Evolutionary conservation across 2,329 filamentous ascomycete genomes (phyloP), one percentile per base, ranked within the genome.

Genomic region (Colletotrichum sp.): DNA sequence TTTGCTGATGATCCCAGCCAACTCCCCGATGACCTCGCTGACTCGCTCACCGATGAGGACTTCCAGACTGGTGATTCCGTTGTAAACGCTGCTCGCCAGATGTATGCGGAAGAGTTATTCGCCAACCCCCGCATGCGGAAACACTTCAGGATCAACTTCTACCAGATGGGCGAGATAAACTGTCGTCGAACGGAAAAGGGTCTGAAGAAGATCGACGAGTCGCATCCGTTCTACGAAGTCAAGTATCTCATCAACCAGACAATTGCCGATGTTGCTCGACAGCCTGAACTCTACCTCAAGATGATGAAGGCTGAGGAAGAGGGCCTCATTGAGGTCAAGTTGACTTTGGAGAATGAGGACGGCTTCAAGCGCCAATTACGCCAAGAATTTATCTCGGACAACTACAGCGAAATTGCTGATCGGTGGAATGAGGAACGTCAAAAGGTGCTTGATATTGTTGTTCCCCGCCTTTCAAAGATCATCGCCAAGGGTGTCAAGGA

Each of bases 251-350:
- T 95, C 78, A 96, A 97, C 80, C 96, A 98, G 84, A 95, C 95
- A 9, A 94, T 98, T 77, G 88, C 89, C 57, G 94, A 97, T 79
- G 91, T 99, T 75, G 94, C 95, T 4, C 92, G 93, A 68, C 93
- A 95, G 69, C 97, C 97, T 2, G 96, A 98, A 78, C 89, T 98
- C 30, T 99, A 97, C 83, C 87, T 99, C 72, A 96, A 98, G 86
- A 99, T 99, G 97, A 92, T 99, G 84, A 98, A 96, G 83, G 97
- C 97, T 3, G 97, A 99, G 84, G 94, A 97, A 81, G 97, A 99
- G 83, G 96, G 96, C 4, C 88, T 99, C 2, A 91, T 99, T 16
- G 95, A 98, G 75, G 95, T 99, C 71, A 93, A 92, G 79, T 91
- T 99, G 21, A 91, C 91, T 16, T 90, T 99, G 83, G 92, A 95